Evolutionary conservation across 352 stramenopile species (phyloP), one percentile per base, ranked within the genome.

Genomic region (Phytopythium aichiense): DNA sequence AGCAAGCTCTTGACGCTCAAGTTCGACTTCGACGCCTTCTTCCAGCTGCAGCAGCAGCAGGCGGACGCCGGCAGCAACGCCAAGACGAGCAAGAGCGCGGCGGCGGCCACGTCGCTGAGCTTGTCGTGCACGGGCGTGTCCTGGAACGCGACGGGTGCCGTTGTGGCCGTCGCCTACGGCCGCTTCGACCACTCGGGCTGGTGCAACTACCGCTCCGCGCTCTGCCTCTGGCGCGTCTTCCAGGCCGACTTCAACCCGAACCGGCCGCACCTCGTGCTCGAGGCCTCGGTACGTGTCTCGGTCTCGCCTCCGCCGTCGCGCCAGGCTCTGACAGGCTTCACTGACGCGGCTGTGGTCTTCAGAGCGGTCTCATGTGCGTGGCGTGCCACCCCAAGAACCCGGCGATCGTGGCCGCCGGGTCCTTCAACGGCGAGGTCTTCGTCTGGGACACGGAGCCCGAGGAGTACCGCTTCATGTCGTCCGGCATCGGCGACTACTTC

Each of bases 321-420:
- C 28, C 28, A 7, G 28, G 11, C 16, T 25, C 25, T 16, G 45
- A 5, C 0, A 5, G 9, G 35, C 20, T 11, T 38, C 49, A 40
- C 50, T 58, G n/a, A 48, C 31, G 9, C 20, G 16, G 12, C 37
- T 16, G 18, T 8, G 9, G 35, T 16, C 35, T 40, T 31, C 46
- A 91, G 79, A 92, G 84, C 58, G 90, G 87, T 7, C 73, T 97
- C 30, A 94, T 96, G 87, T 95, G 84, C 60, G 87, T 96, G 20
- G 77, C 75, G 22, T 95, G 83, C 60, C 89, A 97, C 63, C 89
- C 89, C 13, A 83, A 79, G 61, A 91, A 89, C 38, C 88, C 88
- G 22, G 83, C 87, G 5, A 51, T 97, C 20, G 74, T 97, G 20
- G 89, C 89, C 8, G 88, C 84, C 8, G 89, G 88, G 1, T 90